Percentiles rank a stretch among this genome's conserved stretches.
Conservation (phyloP, 192 early-diverging fungal genomes). For the Coemansia sp. region DNA sequence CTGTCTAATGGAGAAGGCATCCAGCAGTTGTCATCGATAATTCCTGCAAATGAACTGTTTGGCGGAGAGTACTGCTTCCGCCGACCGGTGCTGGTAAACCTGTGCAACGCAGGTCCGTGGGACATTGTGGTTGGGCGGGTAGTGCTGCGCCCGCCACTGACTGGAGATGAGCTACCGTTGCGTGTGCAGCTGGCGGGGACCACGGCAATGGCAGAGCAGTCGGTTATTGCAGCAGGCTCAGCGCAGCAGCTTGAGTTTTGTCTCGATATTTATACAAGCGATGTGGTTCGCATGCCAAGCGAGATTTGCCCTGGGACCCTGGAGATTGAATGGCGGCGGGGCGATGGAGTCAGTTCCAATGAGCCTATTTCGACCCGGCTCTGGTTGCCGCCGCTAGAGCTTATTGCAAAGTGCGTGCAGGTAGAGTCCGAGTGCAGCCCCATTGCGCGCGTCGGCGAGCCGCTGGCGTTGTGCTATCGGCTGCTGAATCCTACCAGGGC, state of each 20-base stretch:
- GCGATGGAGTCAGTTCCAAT: not conserved
- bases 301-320: conserved; percentile 23
- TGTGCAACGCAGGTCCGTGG: conserved; percentile 36
- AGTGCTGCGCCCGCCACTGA: conserved; percentile 21
- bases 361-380: conserved; percentile 10
- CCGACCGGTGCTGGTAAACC: conserved; percentile 23
- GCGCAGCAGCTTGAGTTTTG: conserved; percentile 30
- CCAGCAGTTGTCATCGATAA: not conserved
- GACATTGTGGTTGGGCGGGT: conserved; percentile 13
- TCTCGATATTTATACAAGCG: conserved; percentile 29
- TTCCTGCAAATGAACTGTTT: conserved; percentile 5
- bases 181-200: conserved; percentile 16
- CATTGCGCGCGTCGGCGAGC: conserved; percentile 37
- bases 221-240: conserved; percentile 5
- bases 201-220: not conserved
- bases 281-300: conserved; percentile 29
- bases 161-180: conserved; percentile 1
- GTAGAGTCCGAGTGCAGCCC: conserved; percentile 14
- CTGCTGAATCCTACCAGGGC: conserved; percentile 29
- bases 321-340: conserved; percentile 35
- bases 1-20: not conserved
- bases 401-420: conserved; percentile 21
- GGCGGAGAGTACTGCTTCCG: conserved; percentile 36
- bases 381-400: conserved; percentile 31
- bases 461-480: conserved; percentile 23